These are phyloP conservation scores for Gastrolobium bilobum DNA, from an alignment of 306 rosid genomes.

Conservation along the genomic window DNA sequence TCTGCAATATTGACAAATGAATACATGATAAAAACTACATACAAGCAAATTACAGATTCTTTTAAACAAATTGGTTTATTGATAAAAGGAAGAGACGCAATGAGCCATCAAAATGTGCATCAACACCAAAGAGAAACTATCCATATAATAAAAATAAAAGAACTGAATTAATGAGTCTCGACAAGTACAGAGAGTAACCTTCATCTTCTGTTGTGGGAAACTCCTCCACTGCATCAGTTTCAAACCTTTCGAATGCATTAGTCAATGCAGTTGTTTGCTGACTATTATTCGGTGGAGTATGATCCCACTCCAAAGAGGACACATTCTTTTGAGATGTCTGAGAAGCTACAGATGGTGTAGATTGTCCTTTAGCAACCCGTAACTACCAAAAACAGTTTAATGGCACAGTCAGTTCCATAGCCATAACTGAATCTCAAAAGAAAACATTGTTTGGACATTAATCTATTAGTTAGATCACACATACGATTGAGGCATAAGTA, in stretches of 20 bases:
- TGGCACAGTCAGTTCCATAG: conserved; percentile 46
- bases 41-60: background rate
- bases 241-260: conserved; percentile 43
- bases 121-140: background rate
- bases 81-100: background rate
- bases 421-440: conserved; percentile 15
- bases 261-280: conserved; percentile 19
- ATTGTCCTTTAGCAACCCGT: conserved; percentile 73
- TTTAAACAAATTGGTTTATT: background rate
- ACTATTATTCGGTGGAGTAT: background rate
- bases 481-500: conserved; percentile 92
- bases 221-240: conserved; percentile 38
- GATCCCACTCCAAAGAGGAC: conserved; percentile 44
- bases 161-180: background rate
- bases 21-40: background rate
- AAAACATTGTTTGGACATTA: conserved; percentile 17
- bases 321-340: conserved; percentile 36
- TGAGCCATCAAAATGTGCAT: background rate
- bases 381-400: conserved; percentile 58
- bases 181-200: conserved; percentile 34
- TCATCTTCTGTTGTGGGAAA: conserved; percentile 41
- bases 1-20: background rate
- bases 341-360: conserved; percentile 36
- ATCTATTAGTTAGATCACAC: conserved; percentile 43
- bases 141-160: background rate